These are phyloP conservation scores for Peronospora tabacina DNA, from an alignment of 352 stramenopile genomes.

Conservation along the genomic window DNA sequence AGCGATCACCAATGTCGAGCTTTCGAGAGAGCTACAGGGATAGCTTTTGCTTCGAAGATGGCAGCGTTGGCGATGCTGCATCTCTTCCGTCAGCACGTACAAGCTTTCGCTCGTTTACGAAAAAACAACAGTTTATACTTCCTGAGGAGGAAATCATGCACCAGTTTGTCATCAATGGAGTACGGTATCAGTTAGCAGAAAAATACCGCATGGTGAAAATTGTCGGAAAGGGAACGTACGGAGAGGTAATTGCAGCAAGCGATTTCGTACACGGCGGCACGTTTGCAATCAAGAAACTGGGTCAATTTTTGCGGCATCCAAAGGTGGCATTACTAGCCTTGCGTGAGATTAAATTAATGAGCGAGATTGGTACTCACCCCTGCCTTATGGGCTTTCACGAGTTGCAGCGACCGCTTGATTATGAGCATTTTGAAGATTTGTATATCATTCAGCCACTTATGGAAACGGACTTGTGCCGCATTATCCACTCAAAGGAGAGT, in stretches of 20 bases:
- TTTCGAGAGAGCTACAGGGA: conserved; percentile 24
- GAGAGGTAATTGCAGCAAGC: conserved; percentile 83
- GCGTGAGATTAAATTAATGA: conserved; percentile 87
- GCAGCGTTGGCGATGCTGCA: conserved; percentile 10
- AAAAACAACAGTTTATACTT: conserved; percentile 23
- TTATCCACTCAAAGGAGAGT: conserved; percentile 84
- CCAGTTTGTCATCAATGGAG: conserved; percentile 83
- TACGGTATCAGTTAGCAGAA: conserved; percentile 78
- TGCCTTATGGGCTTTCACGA: conserved; percentile 81
- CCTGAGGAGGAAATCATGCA: conserved; percentile 65
- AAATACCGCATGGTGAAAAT: conserved; percentile 89
- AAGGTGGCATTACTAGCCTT: conserved; percentile 80
- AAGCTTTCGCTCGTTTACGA: conserved; percentile 44
- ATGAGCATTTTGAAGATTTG: conserved; percentile 92
- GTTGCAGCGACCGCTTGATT: conserved; percentile 71
- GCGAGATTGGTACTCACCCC: conserved; percentile 63
- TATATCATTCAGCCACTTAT: conserved; percentile 97
- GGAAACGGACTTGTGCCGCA: conserved; percentile 93
- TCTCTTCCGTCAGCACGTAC: conserved; percentile 17
- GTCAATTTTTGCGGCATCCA: conserved; percentile 73
- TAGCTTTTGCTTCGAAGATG: conserved; percentile 32
- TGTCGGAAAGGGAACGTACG: conserved; percentile 85
- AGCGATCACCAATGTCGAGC: conserved; percentile 26
- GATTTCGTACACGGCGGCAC: conserved; percentile 79
- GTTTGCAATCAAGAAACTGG: conserved; percentile 87